Percentiles rank a stretch among this genome's conserved stretches.
These are phyloP conservation scores for Xanthoconium separans DNA, from an alignment of 1,284 basidiomycete species.

Conservation along the genomic window DNA sequence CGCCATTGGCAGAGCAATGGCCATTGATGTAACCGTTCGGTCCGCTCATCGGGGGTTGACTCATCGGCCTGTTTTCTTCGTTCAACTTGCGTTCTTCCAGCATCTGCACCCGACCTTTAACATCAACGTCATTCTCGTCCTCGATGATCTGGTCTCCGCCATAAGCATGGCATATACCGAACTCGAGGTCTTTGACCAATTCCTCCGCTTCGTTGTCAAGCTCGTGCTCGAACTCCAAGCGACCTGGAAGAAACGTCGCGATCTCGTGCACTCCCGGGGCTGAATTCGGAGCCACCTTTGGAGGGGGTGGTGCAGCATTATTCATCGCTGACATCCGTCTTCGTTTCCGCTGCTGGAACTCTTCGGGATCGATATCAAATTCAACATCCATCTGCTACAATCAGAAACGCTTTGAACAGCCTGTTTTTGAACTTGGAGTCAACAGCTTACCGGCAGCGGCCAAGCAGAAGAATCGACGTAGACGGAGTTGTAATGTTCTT, in stretches of 20 bases:
- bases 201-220: conserved; percentile 96
- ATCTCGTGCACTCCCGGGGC: conserved; percentile 95
- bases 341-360: conserved; percentile 87
- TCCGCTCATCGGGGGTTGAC: conserved; percentile 27
- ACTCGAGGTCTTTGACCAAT: conserved; percentile 94
- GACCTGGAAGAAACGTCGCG: conserved; percentile 90
- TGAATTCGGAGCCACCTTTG: conserved; percentile 84
- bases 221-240: conserved; percentile 97
- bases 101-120: conserved; percentile 65
- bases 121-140: conserved; percentile 70
- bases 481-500: conserved; percentile 83
- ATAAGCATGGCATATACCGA: conserved; percentile 82
- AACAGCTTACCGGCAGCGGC: conserved; percentile 69
- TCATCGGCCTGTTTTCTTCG: conserved; percentile 29
- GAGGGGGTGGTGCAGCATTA: conserved; percentile 48
- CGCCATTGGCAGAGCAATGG: conserved; percentile 43
- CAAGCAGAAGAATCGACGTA: conserved; percentile 80
- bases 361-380: conserved; percentile 75
- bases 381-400: conserved; percentile 53
- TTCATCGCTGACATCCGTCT: conserved; percentile 74
- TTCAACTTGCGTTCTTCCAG: conserved; percentile 56
- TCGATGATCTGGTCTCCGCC: conserved; percentile 84
- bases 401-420: conserved; percentile 3
- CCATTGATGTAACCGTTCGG: conserved; percentile 54
- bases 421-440: background rate